Conservation (phyloP, 371 early-diverging fungal species). For the Entomophthora muscae region DNA sequence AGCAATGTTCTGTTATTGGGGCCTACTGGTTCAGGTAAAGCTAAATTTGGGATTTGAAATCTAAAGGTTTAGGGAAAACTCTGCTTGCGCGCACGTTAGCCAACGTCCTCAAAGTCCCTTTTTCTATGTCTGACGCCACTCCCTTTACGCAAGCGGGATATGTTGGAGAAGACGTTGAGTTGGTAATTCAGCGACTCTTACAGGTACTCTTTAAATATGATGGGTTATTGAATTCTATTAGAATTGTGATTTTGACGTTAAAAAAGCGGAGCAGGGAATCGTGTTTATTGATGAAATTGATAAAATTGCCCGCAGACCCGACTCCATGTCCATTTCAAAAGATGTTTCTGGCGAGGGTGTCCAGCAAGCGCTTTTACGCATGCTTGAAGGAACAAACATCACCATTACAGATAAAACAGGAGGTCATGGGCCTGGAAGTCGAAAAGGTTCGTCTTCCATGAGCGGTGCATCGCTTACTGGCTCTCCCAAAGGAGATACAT, state of each 20-base stretch:
- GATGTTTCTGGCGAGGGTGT: conserved; percentile 91
- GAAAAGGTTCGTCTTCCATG: conserved; percentile 10
- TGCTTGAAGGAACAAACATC: conserved; percentile 79
- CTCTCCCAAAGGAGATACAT: conserved; percentile 45
- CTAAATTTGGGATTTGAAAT: conserved; percentile 6
- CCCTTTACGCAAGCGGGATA: conserved; percentile 87
- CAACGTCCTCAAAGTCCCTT: conserved; percentile 70
- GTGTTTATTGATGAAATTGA: conserved; percentile 90
- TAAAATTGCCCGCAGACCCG: conserved; percentile 64
- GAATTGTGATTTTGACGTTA: conserved; percentile 73
- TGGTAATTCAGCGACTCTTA: conserved; percentile 63
- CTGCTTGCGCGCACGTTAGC: conserved; percentile 70
- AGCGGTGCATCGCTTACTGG: conserved; percentile 18
- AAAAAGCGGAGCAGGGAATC: conserved; percentile 71
- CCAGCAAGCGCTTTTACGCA: conserved; percentile 68
- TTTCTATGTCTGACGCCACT: conserved; percentile 85
- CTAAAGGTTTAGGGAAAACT: conserved; percentile 40
- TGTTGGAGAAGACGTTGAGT: conserved; percentile 87
- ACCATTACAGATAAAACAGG: conserved; percentile 70
- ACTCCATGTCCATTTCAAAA: conserved; percentile 53
- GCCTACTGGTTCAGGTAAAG: conserved; percentile 66
- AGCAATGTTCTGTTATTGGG: conserved; percentile 77
- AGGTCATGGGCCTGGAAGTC: conserved; percentile 18
- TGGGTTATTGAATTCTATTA: conserved; percentile 10
- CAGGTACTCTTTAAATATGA: conserved; percentile 24